Evolutionary conservation across 768 basidiomycete species (phyloP).

Genomic region (Holtermannia corniformis): DNA sequence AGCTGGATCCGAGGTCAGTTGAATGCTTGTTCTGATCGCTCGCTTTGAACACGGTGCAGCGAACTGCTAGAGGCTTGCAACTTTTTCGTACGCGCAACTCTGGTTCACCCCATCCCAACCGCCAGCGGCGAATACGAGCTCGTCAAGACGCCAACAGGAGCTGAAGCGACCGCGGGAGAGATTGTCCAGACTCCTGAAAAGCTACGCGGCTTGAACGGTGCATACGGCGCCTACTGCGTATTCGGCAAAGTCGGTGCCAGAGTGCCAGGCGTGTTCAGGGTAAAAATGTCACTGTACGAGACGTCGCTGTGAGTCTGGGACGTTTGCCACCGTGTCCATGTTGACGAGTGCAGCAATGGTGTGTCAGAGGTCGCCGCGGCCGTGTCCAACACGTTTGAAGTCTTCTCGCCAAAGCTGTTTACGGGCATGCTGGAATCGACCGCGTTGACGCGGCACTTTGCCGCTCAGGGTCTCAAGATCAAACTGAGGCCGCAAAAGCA

Average conservation of each 20-base stretch:
- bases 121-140: conserved; percentile 10
- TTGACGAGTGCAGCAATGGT: conserved; percentile 14
- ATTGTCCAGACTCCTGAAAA: conserved; percentile 38
- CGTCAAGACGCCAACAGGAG: conserved; percentile 35
- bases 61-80: conserved; percentile 29
- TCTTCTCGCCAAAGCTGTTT: conserved; percentile 42
- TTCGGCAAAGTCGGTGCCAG: conserved; percentile 40
- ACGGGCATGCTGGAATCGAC: conserved; percentile 41
- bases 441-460: conserved; percentile 39
- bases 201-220: conserved; percentile 31
- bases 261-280: conserved; percentile 38
- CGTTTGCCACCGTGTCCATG: not conserved
- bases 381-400: conserved; percentile 40
- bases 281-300: conserved; percentile 38
- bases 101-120: conserved; percentile 24
- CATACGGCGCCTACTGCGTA: conserved; percentile 32
- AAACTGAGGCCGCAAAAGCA: conserved; percentile 30
- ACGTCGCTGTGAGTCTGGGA: conserved; percentile 30
- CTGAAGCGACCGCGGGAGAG: conserved; percentile 40
- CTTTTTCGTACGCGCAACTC: conserved; percentile 37
- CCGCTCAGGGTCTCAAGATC: conserved; percentile 41
- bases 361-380: conserved; percentile 21
- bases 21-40: not conserved
- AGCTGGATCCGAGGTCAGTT: not conserved
- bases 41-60: conserved; percentile 4